Evolutionary conservation across 371 early-diverging fungal species (phyloP).

Genomic region (Lichtheimia hyalospora): DNA sequence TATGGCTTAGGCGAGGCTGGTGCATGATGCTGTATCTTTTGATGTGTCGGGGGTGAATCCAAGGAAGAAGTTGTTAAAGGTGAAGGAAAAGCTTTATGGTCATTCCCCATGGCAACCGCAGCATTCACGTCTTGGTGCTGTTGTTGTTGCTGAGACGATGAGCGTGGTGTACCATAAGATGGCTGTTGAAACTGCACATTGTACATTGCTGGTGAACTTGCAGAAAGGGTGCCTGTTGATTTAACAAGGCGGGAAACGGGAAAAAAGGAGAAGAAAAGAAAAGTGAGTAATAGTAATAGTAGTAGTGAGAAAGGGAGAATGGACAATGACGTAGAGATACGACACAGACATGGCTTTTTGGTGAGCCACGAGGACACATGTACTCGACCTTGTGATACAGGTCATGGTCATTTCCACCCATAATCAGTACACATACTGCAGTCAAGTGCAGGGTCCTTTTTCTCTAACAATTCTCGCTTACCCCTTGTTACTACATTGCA

Average conservation of each 20-base stretch:
- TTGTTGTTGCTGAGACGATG: constrained; percentile 18
- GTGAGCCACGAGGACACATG: constrained; percentile 8
- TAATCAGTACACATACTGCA: too few species aligned
- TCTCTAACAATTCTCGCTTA: too few species aligned
- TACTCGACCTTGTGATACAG: constrained; percentile 7
- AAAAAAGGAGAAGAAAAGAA: constrained; percentile 10
- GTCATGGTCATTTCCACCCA: constrained; percentile 11
- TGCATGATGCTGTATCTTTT: constrained; percentile 8
- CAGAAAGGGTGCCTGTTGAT: neutral
- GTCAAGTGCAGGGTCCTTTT: too few species aligned
- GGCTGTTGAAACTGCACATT: constrained; percentile 32
- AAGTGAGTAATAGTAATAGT: neutral
- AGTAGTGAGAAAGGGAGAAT: constrained; percentile 7
- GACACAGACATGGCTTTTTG: neutral
- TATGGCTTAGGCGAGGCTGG: constrained; percentile 20
- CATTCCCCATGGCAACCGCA: constrained; percentile 12
- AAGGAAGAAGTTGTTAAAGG: constrained; percentile 36
- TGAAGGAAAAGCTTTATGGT: constrained; percentile 32
- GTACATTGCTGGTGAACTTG: constrained; percentile 12
- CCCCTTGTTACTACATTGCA: too few species aligned
- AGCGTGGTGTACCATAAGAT: constrained; percentile 14
- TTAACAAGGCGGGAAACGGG: constrained; percentile 1
- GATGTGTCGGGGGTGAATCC: constrained; percentile 35
- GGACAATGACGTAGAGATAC: constrained; percentile 3
- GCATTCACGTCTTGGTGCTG: constrained; percentile 6